Conservation (phyloP, 2,329 filamentous ascomycete genomes). For the Aspergillus sp. region DNA sequence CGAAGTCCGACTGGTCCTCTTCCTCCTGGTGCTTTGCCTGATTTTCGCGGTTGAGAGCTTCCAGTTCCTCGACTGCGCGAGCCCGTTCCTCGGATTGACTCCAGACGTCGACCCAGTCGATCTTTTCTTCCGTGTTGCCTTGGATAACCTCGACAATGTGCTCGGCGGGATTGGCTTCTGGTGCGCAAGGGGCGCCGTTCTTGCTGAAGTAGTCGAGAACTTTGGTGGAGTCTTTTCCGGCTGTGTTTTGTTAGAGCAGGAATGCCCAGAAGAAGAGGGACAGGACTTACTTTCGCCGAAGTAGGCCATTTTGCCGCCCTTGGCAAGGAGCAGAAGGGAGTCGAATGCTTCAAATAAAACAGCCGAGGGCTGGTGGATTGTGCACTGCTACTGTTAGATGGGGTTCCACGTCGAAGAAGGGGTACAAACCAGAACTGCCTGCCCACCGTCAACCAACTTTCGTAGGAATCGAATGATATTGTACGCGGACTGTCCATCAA, state of each 20-base stretch:
- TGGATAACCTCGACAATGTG: conserved; percentile 42
- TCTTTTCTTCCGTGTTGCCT: conserved; percentile 20
- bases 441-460: conserved; percentile 65
- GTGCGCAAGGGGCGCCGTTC: conserved; percentile 56
- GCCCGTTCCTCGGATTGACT: conserved; percentile 29
- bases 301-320: conserved; percentile 65
- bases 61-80: conserved; percentile 24
- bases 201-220: conserved; percentile 49
- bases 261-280: too few species aligned
- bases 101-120: conserved; percentile 37
- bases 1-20: conserved; percentile 37
- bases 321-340: conserved; percentile 62
- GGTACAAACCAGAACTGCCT: conserved; percentile 60
- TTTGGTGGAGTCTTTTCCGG: conserved; percentile 41
- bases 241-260: conserved; percentile 10
- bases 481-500: conserved; percentile 66
- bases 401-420: not conserved
- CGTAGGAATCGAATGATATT: conserved; percentile 60
- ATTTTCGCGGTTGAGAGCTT: conserved; percentile 24
- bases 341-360: conserved; percentile 68
- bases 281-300: conserved; percentile 55
- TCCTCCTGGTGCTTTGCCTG: conserved; percentile 21
- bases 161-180: conserved; percentile 55
- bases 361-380: conserved; percentile 69
- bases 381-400: conserved; percentile 35